Percentiles rank a stretch among this genome's conserved stretches.
These are phyloP conservation scores for Yamadazyma conglobata DNA, from an alignment of 1,139 yeast genomes.

Conservation along the genomic window DNA sequence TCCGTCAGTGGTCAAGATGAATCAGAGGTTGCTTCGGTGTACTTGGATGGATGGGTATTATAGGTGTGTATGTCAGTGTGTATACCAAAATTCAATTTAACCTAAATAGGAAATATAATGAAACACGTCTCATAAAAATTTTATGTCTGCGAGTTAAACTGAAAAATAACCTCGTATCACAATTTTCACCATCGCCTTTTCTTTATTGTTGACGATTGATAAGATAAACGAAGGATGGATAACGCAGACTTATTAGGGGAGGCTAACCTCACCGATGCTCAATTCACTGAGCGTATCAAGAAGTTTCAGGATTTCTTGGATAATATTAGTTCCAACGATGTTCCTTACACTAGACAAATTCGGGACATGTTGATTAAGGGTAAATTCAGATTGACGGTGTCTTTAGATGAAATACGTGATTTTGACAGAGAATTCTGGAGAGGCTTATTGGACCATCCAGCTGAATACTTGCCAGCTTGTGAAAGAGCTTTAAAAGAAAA, in stretches of 20 bases:
- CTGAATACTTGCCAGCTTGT: constrained; percentile 86
- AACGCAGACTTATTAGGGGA: constrained; percentile 5
- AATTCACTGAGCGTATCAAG: constrained; percentile 77
- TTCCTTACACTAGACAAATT: constrained; percentile 67
- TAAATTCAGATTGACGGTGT: constrained; percentile 65
- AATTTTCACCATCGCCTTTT: constrained; percentile 2
- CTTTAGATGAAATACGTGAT: constrained; percentile 84
- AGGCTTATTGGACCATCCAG: constrained; percentile 74
- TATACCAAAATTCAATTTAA: constrained; percentile 14
- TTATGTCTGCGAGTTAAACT: no score
- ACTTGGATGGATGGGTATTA: constrained; percentile 26
- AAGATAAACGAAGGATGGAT: neutral
- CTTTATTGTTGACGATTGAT: constrained; percentile 16
- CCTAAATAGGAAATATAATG: constrained; percentile 30
- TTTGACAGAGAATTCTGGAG: constrained; percentile 77
- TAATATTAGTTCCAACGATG: constrained; percentile 34
- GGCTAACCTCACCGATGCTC: constrained; percentile 32
- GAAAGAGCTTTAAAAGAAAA: constrained; percentile 83
- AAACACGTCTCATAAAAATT: constrained; percentile 25
- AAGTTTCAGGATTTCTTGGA: constrained; percentile 87
- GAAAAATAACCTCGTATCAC: no score
- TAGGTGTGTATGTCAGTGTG: neutral
- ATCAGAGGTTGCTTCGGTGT: constrained; percentile 13
- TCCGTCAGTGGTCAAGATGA: constrained; percentile 7
- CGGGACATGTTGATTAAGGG: constrained; percentile 67